These are phyloP conservation scores for Melanomma pulvis-pyrius DNA, from an alignment of 495 filamentous ascomycete species.

Conservation along the genomic window DNA sequence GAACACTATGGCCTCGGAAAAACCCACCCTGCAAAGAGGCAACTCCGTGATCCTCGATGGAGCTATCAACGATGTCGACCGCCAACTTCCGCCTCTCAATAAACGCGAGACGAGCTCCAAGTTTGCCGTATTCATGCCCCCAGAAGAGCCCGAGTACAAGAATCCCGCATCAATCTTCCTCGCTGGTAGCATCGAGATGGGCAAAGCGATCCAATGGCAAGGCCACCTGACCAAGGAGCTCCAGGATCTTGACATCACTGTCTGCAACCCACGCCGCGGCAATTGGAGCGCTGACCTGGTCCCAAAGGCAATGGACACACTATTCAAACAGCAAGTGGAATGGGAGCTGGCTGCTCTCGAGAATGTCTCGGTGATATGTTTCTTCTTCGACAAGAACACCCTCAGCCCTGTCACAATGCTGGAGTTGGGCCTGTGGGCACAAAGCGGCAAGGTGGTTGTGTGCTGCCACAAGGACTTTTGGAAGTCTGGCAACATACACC, in stretches of 20 bases:
- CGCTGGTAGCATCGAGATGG: slow-evolving; percentile 40
- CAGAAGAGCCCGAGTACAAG: neutral
- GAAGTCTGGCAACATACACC: slow-evolving; percentile 60
- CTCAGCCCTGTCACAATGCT: slow-evolving; percentile 54
- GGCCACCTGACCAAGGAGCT: slow-evolving; percentile 5
- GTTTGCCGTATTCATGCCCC: slow-evolving; percentile 18
- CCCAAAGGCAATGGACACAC: slow-evolving; percentile 49
- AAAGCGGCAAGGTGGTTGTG: slow-evolving; percentile 53
- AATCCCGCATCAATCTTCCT: slow-evolving; percentile 33
- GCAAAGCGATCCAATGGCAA: slow-evolving; percentile 36
- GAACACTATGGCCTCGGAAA: slow-evolving; percentile 8
- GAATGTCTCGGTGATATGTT: slow-evolving; percentile 54
- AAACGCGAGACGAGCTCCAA: neutral
- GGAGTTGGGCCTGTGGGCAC: slow-evolving; percentile 57
- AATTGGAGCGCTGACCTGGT: slow-evolving; percentile 59
- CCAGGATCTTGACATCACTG: slow-evolving; percentile 51
- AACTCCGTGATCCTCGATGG: slow-evolving; percentile 5
- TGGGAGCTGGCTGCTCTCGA: slow-evolving; percentile 64
- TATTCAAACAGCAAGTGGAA: slow-evolving; percentile 57
- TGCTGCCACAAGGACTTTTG: slow-evolving; percentile 56
- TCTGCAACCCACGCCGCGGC: slow-evolving; percentile 60
- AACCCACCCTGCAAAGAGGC: neutral
- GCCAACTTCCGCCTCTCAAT: slow-evolving; percentile 23
- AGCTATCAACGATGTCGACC: slow-evolving; percentile 6
- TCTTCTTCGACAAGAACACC: slow-evolving; percentile 57